Evolutionary conservation across 2,329 filamentous ascomycete species (phyloP), one percentile per base, ranked within the genome.

Genomic region (Bipolaris oryzae): DNA sequence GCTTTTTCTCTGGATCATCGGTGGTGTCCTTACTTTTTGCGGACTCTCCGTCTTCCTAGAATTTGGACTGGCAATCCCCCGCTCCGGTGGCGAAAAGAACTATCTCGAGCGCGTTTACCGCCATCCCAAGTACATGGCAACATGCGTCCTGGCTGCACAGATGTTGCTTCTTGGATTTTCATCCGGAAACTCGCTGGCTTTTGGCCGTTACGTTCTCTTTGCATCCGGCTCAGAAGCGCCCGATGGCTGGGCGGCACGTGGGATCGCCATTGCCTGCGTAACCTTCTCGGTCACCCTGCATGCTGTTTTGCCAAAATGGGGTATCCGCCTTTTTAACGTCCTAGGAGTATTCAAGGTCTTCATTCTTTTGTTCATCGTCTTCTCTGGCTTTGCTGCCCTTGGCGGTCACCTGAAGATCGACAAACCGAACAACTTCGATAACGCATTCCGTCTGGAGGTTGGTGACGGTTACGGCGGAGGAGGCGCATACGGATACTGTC

Each of bases 51-150:
- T 89, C 4, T 88, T 84, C 69, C 80, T 88, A 46, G 86, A 88
- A 65, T 87, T 87, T 62, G 86, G 85, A 21, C 79, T 85, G 3
- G 84, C 84, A 3, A 86, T 87, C 34, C 86, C 86, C 2, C 78
- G 82, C 34, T 86, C 84, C 13, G 86, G 86, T 13, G 86, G 86
- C 18, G 85, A 88, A 61, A 88, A 88, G 78, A 86, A 87, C 70
- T 88, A 88, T 67, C 82, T 88, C 13, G 86, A 88, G 66, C 79
- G 83, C n/a, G 83, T 85, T 15, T 88, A 87, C 73, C 79, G 80
- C 2, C 81, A 78, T 20, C 86, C 86, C 0, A 82, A 80, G 54
- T 86, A 86, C 70, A 72, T 88, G 1, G 81, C 85, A 0, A 86
- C 84, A 0, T 85, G 83, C 58, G 80, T 88, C 1, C 77, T 88